These are phyloP conservation scores for Isabelozyma gotoi DNA, from an alignment of 805 yeast species.

Conservation along the genomic window DNA sequence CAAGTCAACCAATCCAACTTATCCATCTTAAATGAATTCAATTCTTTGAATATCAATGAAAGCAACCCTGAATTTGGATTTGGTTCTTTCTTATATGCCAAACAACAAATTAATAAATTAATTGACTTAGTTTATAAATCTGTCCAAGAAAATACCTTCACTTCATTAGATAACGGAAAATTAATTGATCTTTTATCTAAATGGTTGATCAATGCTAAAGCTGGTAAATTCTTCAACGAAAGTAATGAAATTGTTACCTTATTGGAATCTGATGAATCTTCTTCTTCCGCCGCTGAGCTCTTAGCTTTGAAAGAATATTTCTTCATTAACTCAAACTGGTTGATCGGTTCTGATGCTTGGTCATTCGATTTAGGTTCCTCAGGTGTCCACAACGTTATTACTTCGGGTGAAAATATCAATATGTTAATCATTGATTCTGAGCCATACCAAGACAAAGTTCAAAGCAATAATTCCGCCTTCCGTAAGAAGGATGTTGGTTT, in stretches of 20 bases:
- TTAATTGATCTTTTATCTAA: conserved; percentile 59
- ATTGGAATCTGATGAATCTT: conserved; percentile 35
- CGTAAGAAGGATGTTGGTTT: conserved; percentile 92
- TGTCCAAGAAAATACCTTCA: conserved; percentile 44
- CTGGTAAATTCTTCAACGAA: conserved; percentile 19
- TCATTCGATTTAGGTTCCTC: conserved; percentile 88
- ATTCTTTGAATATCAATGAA: conserved; percentile 44
- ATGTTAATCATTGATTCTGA: conserved; percentile 86
- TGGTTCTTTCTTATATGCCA: conserved; percentile 65
- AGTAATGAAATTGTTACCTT: conserved; percentile 35
- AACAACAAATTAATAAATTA: conserved; percentile 50
- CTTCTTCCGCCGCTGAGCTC: conserved; percentile 45
- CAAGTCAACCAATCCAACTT: conserved; percentile 63
- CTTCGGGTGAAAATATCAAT: conserved; percentile 76
- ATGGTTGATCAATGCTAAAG: conserved; percentile 63
- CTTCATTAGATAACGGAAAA: conserved; percentile 43
- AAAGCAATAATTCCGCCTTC: conserved; percentile 31
- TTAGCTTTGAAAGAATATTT: conserved; percentile 49
- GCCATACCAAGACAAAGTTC: conserved; percentile 49
- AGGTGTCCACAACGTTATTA: conserved; percentile 81
- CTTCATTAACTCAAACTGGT: conserved; percentile 62
- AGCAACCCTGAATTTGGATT: conserved; percentile 84
- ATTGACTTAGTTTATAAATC: conserved; percentile 45
- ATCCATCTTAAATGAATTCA: conserved; percentile 59
- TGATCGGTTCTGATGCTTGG: conserved; percentile 95